A percentile compares a stretch with the other conserved stretches of the same genome.
Evolutionary conservation across 495 filamentous ascomycete genomes (phyloP).

Genomic region (Neurospora cerealis): DNA sequence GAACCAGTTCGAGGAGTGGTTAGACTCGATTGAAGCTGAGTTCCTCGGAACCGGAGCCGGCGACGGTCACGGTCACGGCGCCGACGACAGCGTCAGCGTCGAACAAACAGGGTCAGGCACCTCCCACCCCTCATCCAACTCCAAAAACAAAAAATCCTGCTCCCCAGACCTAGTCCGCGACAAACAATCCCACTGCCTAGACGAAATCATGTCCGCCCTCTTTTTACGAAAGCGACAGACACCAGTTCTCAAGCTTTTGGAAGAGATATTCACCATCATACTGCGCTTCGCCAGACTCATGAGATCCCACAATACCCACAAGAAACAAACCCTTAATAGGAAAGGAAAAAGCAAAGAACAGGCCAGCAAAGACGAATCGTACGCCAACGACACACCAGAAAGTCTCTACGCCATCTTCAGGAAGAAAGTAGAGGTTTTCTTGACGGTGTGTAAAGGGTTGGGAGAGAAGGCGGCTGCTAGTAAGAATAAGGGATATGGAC

Average conservation of each 20-base stretch:
- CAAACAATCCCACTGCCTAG: conserved; percentile 68
- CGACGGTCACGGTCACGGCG: conserved; percentile 13
- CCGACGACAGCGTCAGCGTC: conserved; percentile 32
- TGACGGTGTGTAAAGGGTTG: conserved; percentile 51
- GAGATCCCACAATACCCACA: not conserved
- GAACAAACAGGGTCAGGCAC: conserved; percentile 45
- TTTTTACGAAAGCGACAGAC: conserved; percentile 61
- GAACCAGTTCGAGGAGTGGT: conserved; percentile 53
- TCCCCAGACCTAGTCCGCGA: conserved; percentile 55
- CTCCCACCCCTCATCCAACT: conserved; percentile 52
- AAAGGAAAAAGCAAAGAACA: not conserved
- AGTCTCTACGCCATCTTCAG: conserved; percentile 53
- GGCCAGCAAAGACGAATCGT: not conserved
- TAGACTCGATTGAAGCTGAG: conserved; percentile 52
- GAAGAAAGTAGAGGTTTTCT: conserved; percentile 60
- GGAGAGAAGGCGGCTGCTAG: conserved; percentile 49
- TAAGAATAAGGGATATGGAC: conserved; percentile 22
- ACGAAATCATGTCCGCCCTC: conserved; percentile 65
- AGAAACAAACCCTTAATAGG: not conserved
- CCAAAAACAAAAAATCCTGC: conserved; percentile 15
- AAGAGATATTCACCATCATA: conserved; percentile 65
- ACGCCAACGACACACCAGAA: conserved; percentile 28
- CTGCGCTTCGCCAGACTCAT: conserved; percentile 46
- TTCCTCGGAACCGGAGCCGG: conserved; percentile 21
- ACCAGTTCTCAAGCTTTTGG: conserved; percentile 61